Evolutionary conservation across 805 yeast species (phyloP), one percentile per base, ranked within the genome.

Genomic region (Yarrowia keelungensis): DNA sequence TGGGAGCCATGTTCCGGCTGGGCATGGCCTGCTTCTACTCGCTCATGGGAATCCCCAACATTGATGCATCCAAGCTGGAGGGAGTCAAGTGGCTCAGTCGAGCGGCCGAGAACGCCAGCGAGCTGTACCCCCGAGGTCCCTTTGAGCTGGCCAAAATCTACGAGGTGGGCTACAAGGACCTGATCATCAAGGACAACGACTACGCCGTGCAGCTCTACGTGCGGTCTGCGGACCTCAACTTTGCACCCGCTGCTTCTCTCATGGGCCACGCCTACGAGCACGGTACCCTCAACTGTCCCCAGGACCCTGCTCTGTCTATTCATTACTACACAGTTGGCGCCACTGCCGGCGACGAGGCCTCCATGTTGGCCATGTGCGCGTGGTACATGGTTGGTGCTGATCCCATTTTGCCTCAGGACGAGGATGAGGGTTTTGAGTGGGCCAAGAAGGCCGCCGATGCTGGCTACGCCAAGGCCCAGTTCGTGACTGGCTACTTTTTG

Each of bases 261-360:
- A 81, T 95, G 71, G 98, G 97, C 22, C 87, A 85, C 70, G 87
- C 89, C 56, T 95, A 95, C 78, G 98, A 94, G 77, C 79, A 86
- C 42, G 98, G 95, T 8, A 81, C 73, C 75, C 86, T 69, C 76
- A 86, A 70, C 83, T 92, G 82, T 12, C 90, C 91, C 1, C 89
- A 87, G 70, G 97, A 95, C 77, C 82, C 92, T 0, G 89, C 90
- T 71, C 81, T 94, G 59, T 89, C 97, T 0, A 91, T 95, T 53
- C 98, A 95, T 77, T 94, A 93, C 76, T 94, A 91, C 77, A 92
- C 97, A 0, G 87, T 90, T 71, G 97, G 97, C 0, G 97, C 98
- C 0, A 77, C 88, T 39, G 88, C 88, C 4, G 97, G 97, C 8
- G 97, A 95, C 77, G 85, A 97, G 0, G 87, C 85, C 59, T 89